Evolutionary conservation across 495 filamentous ascomycete species (phyloP), one percentile per base, ranked within the genome.

Genomic region (Tuber indicum): DNA sequence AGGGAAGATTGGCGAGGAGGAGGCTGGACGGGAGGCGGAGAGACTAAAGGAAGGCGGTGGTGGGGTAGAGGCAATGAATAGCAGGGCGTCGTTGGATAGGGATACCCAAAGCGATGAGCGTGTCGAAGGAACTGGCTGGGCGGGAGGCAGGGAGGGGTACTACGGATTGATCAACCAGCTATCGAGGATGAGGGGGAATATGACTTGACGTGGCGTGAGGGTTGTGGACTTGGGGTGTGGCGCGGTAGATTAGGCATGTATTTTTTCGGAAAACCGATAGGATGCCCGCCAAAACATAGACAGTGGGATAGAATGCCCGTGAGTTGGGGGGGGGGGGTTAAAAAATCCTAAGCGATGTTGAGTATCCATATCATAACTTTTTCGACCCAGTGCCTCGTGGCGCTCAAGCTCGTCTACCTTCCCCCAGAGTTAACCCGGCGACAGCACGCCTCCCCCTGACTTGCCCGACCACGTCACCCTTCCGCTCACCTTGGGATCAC

Each of bases 101-200:
- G 44, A 72, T 42, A 73, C 74, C 72, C 79, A 81, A n/a, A 76
- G 76, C 21, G 82, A 76, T 44, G 77, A 80, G 74, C 83, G 81
- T 23, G 75, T 75, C 19, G 85, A 85, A 52, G 75, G 73, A 62
- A 80, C 75, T 41, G 75, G 81, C 3, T 83, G 76, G 75, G 82
- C 81, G 70, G 78, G 81, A 73, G 75, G 77, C 26, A 82, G 77
- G 43, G 77, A 82, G 43, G 83, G 81, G 9, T 80, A 83, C 72
- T 93, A 91, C 83, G 93, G 93, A 1, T 88, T 97, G 75, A 91
- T 97, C 76, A 91, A 90, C 82, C 92, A 93, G 83, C 82, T 96
- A 75, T 92, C 94, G 83, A 91, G 92, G 81, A 85, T 97, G 79
- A 89, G 93, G 75, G 90, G 91, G 42, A 74, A 77, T 71, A 92